Percentiles rank a stretch among this genome's conserved stretches.
These are phyloP conservation scores for Polytrichum formosum DNA, from an alignment of 225 moss, liverwort and hornwort genomes.

Conservation along the genomic window DNA sequence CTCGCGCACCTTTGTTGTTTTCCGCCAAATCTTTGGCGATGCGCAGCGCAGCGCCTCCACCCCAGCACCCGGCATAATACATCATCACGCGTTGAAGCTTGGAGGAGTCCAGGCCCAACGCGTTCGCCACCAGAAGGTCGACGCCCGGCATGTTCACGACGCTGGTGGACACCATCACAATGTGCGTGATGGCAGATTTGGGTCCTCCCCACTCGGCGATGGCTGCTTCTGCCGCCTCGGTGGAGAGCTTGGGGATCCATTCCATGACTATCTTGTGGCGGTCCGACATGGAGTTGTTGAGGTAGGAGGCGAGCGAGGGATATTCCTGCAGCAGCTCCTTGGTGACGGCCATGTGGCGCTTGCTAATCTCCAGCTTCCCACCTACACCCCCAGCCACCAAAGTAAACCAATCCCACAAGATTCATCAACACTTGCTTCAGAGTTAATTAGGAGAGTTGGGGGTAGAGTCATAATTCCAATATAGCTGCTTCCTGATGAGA, in stretches of 20 bases:
- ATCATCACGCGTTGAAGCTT: conserved; percentile 6
- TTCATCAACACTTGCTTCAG: too few relatives aligned
- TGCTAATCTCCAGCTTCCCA: conserved; percentile 42
- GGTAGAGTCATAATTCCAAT: neutral
- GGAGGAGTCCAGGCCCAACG: conserved; percentile 4
- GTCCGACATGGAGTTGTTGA: conserved; percentile 42
- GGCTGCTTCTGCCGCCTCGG: conserved; percentile 40
- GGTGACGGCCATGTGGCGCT: conserved; percentile 40
- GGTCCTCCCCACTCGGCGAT: conserved; percentile 57
- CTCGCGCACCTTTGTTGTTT: conserved; percentile 6
- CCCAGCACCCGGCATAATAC: conserved; percentile 30
- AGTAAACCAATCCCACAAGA: too few relatives aligned
- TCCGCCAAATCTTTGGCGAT: conserved; percentile 46
- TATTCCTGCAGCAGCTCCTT: conserved; percentile 38
- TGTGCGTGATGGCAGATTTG: conserved; percentile 43
- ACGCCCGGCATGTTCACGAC: conserved; percentile 58
- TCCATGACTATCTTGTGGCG: conserved; percentile 52
- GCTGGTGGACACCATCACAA: conserved; percentile 51
- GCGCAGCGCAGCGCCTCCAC: conserved; percentile 37
- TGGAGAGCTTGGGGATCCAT: conserved; percentile 49
- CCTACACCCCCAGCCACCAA: conserved; percentile 18
- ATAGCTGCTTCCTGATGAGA: neutral
- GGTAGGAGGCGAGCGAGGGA: conserved; percentile 45
- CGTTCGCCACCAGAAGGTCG: conserved; percentile 4
- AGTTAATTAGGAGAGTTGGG: too few relatives aligned